Base-by-base conservation (phyloP, 371 early-diverging fungal species). In the Apophysomyces trapeziformis region DNA sequence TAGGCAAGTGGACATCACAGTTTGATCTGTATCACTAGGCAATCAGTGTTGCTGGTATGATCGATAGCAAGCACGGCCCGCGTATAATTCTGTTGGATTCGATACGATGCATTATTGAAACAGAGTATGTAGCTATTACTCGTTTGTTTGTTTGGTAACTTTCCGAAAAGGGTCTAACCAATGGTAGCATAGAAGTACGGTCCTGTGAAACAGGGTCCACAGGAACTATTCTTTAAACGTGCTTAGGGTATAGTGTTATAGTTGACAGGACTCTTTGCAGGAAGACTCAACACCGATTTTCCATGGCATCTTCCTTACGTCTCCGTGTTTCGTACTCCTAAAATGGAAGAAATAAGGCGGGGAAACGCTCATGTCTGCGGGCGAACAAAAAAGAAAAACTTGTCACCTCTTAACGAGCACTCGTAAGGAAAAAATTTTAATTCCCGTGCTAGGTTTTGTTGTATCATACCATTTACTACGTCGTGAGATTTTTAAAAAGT, bases 331-430 rank as follows among this genome's bases (percentile, higher is more conserved):
- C 21, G 32, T 21, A 21, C 7, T 50, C 54, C 54, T 21, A 50
- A 50, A 50, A 21, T 50, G 54, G 54, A 50, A 50, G 21, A 50
- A 50, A 50, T 50, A 50, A 50, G 54, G 54, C 54, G 54, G 54
- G 54, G 54, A 50, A 50, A 50, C 21, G 18, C 54, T 50, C 54
- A 50, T 50, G 54, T n/a, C 32, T 50, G 54, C 54, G 26, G 26
- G 26, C 26, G 54, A 26, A n/a, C 9, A 21, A n/a, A 50, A 50
- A 50, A 1, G 11, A 5, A 9, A 8, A 18, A n/a, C 54, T 32
- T 21, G 8, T 50, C 21, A 18, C 21, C 21, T 50, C 21, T 45
- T 50, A 50, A 50, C 54, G 54, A 50, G 16, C 54, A 50, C 18
- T 50, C 21, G 9, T 21, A 21, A 50, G 21, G 9, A 50, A 50